Evolutionary conservation across 139 green algal genomes (phyloP).

Genomic region (Ulvella scutata): DNA sequence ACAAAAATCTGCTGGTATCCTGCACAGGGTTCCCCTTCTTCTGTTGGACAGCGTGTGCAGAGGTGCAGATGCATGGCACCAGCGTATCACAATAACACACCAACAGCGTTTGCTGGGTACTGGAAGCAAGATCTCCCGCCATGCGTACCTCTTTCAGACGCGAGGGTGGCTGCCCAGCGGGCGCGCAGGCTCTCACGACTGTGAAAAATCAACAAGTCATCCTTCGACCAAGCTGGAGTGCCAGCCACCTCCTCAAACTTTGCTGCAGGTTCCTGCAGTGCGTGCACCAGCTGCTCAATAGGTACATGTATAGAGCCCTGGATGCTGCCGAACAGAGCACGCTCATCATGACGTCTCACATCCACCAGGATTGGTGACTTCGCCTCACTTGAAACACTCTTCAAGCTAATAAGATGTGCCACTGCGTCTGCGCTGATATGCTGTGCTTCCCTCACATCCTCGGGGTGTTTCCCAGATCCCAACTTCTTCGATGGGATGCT

Average conservation of each 20-base stretch:
- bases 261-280: constrained; percentile 11
- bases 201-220: constrained; percentile 33
- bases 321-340: constrained; percentile 54
- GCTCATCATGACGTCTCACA: constrained; percentile 56
- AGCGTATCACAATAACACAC: too few relatives aligned
- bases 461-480: not conserved
- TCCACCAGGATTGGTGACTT: constrained; percentile 28
- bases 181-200: constrained; percentile 33
- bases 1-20: too few relatives aligned
- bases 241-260: not conserved
- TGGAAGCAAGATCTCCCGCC: too few relatives aligned
- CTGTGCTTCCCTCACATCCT: not conserved
- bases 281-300: constrained; percentile 18
- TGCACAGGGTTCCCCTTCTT: too few relatives aligned
- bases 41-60: too few relatives aligned
- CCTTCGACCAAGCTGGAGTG: not conserved
- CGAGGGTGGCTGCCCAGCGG: constrained; percentile 47
- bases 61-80: too few relatives aligned
- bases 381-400: not conserved
- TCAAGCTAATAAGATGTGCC: not conserved
- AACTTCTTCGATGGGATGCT: not conserved
- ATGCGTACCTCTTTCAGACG: constrained; percentile 16
- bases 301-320: constrained; percentile 23
- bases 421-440: not conserved
- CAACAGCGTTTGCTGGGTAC: too few relatives aligned